Evolutionary conservation across 306 rosid species (phyloP), one percentile per base, ranked within the genome.

Genomic region (Vicia villosa): DNA sequence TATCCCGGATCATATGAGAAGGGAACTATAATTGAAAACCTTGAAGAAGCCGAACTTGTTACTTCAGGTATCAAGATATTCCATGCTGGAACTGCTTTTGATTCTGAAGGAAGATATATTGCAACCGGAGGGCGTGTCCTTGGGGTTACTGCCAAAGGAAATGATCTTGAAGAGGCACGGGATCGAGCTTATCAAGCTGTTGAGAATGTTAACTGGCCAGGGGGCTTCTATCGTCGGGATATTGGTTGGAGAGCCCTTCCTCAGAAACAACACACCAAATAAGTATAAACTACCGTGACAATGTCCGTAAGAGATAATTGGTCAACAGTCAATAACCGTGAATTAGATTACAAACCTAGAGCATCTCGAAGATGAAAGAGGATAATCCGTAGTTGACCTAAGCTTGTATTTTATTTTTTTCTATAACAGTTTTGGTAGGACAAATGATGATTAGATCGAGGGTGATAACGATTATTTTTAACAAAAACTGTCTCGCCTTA

Each of bases 191-290:
- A 94, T 73, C 83, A 11, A 75, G 96, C 86, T 63, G 86, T 87
- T 22, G 91, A 88, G 63, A 84, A 83, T 68, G 72, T 91, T 55
- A 73, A 81, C 55, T 94, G 99, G 99, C 71, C 92, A 0, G 96
- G 88, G 47, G 99, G 99, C 64, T 94, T 94, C 86, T 88, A 82
- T 80, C 79, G 99, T 40, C 74, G 63, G 16, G 99, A 94, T 84
- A 94, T 94, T 58, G 99, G 99, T 16, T 94, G 99, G 99, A 88
- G 96, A 74, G 97, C 99, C 56, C 96, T 89, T 72, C 83, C 88
- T 45, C 81, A 72, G 51, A 86, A 78, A 84, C 82, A 73, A 38
- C 55, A 75, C 73, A 72, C 78, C 15, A 64, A 69, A 13, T 68
- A 83, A 57, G 78, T 78, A 20, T 90, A 69, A 82, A 64, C 28